Evolutionary conservation across 441 rosid species (phyloP).

Genomic region (Gossypium schwendimanii): DNA sequence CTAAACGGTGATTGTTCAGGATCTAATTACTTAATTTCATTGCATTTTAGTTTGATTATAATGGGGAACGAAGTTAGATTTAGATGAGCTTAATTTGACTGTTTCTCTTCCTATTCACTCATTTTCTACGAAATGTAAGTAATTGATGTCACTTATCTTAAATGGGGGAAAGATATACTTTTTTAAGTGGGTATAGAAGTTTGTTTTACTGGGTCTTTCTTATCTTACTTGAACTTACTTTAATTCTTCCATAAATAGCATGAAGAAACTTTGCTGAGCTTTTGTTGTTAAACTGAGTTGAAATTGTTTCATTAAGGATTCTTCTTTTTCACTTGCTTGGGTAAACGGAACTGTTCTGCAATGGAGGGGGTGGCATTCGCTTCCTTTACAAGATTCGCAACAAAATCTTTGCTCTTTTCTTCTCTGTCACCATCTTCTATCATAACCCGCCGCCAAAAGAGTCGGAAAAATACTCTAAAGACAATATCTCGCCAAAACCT

Average conservation of each 20-base stretch:
- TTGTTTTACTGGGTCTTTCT: neutral
- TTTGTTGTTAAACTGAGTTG: neutral
- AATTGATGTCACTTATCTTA: neutral
- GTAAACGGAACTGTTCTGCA: neutral
- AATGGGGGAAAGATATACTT: neutral
- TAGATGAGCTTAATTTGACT: neutral
- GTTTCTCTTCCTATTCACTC: neutral
- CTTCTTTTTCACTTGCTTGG: neutral
- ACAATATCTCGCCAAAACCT: constrained; percentile 28
- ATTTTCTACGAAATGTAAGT: neutral
- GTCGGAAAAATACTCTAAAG: constrained; percentile 24
- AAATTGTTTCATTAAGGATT: neutral
- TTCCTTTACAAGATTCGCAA: constrained; percentile 5
- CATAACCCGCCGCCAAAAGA: constrained; percentile 16
- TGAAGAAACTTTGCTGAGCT: neutral
- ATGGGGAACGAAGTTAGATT: neutral
- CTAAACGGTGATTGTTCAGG: neutral
- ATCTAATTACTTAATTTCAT: neutral
- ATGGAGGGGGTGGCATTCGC: constrained; percentile 22
- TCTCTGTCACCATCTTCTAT: constrained; percentile 16
- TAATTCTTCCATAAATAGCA: neutral
- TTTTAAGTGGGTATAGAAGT: neutral
- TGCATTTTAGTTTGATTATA: neutral
- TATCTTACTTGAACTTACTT: neutral
- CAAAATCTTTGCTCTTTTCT: neutral